phyloP scores from a whole-genome alignment of 768 basidiomycete genomes.

The Tephrocybe sp. region DNA sequence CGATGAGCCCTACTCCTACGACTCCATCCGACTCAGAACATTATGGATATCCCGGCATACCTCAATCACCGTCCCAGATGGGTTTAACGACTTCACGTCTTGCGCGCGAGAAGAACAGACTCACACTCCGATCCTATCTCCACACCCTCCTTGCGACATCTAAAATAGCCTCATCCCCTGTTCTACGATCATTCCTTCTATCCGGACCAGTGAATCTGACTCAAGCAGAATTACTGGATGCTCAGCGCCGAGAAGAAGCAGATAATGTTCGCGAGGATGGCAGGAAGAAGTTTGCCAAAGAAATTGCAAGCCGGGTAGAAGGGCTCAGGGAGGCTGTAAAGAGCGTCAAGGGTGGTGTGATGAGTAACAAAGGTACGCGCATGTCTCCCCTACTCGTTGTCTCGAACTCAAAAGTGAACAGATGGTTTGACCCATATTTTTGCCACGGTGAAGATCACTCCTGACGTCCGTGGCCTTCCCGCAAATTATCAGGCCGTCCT shows the following conservation, averaged over 20 bases:
- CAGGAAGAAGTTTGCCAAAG: conserved; percentile 76
- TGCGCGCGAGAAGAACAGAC: conserved; percentile 89
- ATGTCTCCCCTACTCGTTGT: background rate
- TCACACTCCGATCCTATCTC: conserved; percentile 94
- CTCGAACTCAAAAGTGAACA: conserved; percentile 22
- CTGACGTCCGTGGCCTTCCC: conserved; percentile 76
- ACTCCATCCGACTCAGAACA: conserved; percentile 12
- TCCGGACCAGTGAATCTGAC: conserved; percentile 71
- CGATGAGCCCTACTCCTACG: conserved; percentile 32
- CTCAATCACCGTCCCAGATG: conserved; percentile 22
- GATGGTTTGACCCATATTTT: conserved; percentile 92
- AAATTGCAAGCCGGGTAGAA: conserved; percentile 86
- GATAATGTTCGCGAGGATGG: conserved; percentile 89
- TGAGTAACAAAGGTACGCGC: conserved; percentile 64
- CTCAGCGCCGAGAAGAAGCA: conserved; percentile 78
- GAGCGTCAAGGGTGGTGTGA: conserved; percentile 91
- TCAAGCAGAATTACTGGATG: conserved; percentile 77
- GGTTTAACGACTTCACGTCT: conserved; percentile 46
- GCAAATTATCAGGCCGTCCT: conserved; percentile 84
- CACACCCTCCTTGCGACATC: conserved; percentile 72
- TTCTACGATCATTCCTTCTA: conserved; percentile 83
- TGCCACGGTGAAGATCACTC: conserved; percentile 79
- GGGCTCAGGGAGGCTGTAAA: conserved; percentile 80
- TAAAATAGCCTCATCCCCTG: conserved; percentile 79
- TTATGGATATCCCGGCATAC: conserved; percentile 1